Percentiles rank a stretch among this genome's conserved stretches.
Conservation (phyloP, 169 alveolate genomes). For the Plasmodium cynomolgi region DNA sequence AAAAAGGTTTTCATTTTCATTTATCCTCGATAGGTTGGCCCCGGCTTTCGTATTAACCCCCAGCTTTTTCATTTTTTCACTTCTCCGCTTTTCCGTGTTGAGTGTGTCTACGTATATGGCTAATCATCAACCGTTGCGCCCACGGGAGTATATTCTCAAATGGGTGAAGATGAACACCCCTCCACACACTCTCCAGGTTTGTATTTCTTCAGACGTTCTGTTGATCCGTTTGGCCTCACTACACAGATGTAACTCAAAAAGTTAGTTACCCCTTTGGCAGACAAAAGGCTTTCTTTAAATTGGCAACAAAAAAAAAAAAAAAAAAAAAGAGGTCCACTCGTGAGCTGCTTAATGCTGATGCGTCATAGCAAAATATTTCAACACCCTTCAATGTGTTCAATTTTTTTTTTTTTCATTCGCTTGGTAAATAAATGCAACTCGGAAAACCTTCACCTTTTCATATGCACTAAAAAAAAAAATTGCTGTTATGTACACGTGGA, state of each 20-base stretch:
- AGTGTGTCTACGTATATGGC: not conserved
- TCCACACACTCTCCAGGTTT: not conserved
- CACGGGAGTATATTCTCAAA: not conserved
- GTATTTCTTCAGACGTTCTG: not conserved
- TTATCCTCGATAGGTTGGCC: conserved; percentile 3
- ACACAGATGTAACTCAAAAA: not conserved
- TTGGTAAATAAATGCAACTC: not conserved
- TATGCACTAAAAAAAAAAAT: not conserved
- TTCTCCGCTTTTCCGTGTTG: not conserved
- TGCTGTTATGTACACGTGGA: not conserved
- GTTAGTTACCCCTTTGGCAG: not conserved
- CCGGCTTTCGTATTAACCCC: conserved; percentile 33
- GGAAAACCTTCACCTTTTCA: not conserved
- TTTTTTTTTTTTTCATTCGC: not conserved
- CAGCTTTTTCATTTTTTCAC: conserved; percentile 35
- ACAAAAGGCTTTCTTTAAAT: not conserved
- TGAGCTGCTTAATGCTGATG: not conserved
- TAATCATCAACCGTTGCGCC: not conserved
- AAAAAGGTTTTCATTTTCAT: conserved; percentile 25
- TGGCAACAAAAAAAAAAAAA: not conserved
- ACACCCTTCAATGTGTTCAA: not conserved
- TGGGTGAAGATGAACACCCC: not conserved
- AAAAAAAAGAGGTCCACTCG: not conserved
- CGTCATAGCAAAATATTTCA: not conserved
- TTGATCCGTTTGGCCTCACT: not conserved